These are phyloP conservation scores for Kodamaea alishanica DNA, from an alignment of 1,139 yeast genomes.

Conservation along the genomic window DNA sequence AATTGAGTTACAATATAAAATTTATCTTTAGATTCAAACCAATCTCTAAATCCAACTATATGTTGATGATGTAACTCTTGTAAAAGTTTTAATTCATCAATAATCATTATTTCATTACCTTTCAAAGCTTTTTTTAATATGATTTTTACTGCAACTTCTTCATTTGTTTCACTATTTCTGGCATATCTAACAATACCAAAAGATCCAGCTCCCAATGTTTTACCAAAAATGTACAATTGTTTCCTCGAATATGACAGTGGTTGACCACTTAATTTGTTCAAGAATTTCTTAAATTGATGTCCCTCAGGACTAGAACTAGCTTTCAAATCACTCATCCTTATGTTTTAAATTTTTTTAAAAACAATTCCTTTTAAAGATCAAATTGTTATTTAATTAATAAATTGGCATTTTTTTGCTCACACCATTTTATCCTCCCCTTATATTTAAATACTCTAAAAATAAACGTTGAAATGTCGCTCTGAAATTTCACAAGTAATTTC, in stretches of 20 bases:
- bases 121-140: constrained; percentile 76
- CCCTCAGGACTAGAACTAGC: constrained; percentile 3
- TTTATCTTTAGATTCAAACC: constrained; percentile 83
- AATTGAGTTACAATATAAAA: constrained; percentile 72
- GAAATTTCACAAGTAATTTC: too few relatives aligned
- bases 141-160: constrained; percentile 83
- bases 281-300: constrained; percentile 27
- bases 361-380: neutral
- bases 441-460: neutral
- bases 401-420: too few relatives aligned
- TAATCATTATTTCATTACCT: constrained; percentile 67
- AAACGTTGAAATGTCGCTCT: too few relatives aligned
- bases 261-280: constrained; percentile 64
- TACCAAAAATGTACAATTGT: constrained; percentile 64
- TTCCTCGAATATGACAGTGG: constrained; percentile 68
- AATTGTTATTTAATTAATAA: too few relatives aligned
- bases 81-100: constrained; percentile 71
- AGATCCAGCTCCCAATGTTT: constrained; percentile 85
- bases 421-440: neutral
- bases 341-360: neutral
- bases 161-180: constrained; percentile 50
- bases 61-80: constrained; percentile 70
- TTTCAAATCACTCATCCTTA: neutral
- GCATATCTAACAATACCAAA: constrained; percentile 88
- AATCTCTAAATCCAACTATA: constrained; percentile 77